Conservation (phyloP, 371 early-diverging fungal species). For the Rhizopus sp. region DNA sequence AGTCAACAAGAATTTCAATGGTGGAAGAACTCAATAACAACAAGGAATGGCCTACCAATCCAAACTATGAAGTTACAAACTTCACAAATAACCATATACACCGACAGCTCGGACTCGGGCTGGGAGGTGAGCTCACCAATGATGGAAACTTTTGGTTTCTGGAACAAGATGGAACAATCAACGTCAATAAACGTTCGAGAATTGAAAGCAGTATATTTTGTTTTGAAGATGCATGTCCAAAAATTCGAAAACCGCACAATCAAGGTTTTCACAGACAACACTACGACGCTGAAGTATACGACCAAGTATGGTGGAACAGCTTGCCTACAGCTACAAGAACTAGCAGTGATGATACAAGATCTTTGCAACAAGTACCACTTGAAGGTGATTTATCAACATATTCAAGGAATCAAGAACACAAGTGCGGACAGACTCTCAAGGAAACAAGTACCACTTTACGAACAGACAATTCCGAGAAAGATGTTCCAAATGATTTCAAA, state of each 20-base stretch:
- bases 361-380: not conserved
- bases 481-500: not conserved
- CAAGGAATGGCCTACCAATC: slow-evolving; percentile 16
- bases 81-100: slow-evolving; percentile 3
- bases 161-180: slow-evolving; percentile 16
- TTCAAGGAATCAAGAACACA: not conserved
- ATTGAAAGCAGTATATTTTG: slow-evolving; percentile 19
- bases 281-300: slow-evolving; percentile 22
- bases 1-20: slow-evolving; percentile 6
- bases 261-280: slow-evolving; percentile 15
- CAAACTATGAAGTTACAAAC: too few species aligned
- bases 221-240: slow-evolving; percentile 13
- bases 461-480: slow-evolving; percentile 1
- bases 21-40: slow-evolving; percentile 8
- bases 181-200: slow-evolving; percentile 25
- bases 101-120: slow-evolving; percentile 12
- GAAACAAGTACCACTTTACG: not conserved
- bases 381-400: not conserved
- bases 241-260: slow-evolving; percentile 1
- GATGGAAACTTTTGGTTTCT: slow-evolving; percentile 10
- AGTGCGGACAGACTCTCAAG: not conserved
- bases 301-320: slow-evolving; percentile 7
- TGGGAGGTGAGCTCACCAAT: slow-evolving; percentile 10
- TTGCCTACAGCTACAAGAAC: slow-evolving; percentile 10
- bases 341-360: slow-evolving; percentile 3